Base-by-base conservation (phyloP, 257 asterid genomes). In the Asclepias syriaca region DNA sequence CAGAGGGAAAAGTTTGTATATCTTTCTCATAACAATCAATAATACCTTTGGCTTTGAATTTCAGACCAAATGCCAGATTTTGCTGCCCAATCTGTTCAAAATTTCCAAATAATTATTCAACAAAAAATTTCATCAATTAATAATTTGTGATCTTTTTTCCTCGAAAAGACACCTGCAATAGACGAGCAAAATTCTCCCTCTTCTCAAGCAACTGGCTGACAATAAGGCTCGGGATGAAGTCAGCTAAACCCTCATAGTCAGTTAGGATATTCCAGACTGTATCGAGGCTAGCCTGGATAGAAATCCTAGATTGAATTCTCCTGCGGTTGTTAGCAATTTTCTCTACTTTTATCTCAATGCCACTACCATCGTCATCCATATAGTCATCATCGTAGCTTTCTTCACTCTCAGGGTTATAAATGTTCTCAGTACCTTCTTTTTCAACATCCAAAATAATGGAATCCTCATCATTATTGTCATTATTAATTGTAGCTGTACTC, bases 1-100 rank as follows among this genome's bases (percentile, higher is more conserved):
- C 85, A 37, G 22, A 66, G 54, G 91, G 86, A 56, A 84, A 79
- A 66, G 66, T 77, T 83, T 89, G 80, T 50, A 86, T 85, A 50
- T 88, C 97, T 78, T 82, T 86, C 85, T 92, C 97, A 46, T 81
- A 86, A 81, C 97, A 92, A 70, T 89, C 97, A 69, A 92, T 76
- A 37, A 87, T 79, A 34, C 95, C 96, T 78, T 89, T 85, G 40
- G 96, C 97, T 64, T 89, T 87, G 75, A 92, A 89, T 74, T 88
- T 92, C 61, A 89, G 84, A 60, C 97, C 96, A 68, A 92, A 88
- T 55, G 92, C 91, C 72, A 92, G 71, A 77, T 81, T 75, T 83
- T 91, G 95, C 81, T 87, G 80, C 56, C 97, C 97, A 74, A 89
- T 79, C 97, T 91, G 84, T 86, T 69, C n/a, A 66, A 72, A 37